Evolutionary conservation across 2,329 filamentous ascomycete species (phyloP), one percentile per base, ranked within the genome.

Genomic region (Blastomyces emzantsi): DNA sequence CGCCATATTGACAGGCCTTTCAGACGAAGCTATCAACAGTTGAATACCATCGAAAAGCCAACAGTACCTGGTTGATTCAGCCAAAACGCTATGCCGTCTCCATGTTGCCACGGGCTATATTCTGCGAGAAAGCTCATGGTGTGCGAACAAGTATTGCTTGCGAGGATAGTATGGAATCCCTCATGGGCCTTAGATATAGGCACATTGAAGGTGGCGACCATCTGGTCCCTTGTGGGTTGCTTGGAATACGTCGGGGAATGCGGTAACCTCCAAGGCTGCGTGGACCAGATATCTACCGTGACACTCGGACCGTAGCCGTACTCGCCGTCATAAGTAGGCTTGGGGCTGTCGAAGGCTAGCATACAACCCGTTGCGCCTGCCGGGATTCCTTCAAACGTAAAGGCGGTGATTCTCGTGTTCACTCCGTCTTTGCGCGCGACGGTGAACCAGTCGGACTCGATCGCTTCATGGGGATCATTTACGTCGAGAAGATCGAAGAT

Each of bases 121-220:
- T 25, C 15, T 4, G 3, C 19, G 8, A 41, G n/a, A 15, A 25
- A 57, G 54, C 54, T 57, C 54, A 57, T 39, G 19, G 33, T 41
- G 4, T 15, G 17, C 9, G 2, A 15, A 33, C 54, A 57, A 3
- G 28, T 19, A 36, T n/a, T 30, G 52, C 30, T 55, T 9, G 30
- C 52, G 28, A 55, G 6, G 36, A 55, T 22, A 2, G 52, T 36
- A 30, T 41, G 22, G 19, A 25, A 41, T 15, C 2, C 1, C 8
- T 1, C 1, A 17, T 5, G 4, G 1, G 2, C 19, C 9, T 3
- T 5, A 17, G 4, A 0, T 17, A 17, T 8, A 19, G 25, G 25
- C 1, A 36, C 6, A 55, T 55, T 36, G 2, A 55, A 6, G 0
- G 52, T 55, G 52, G 15, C 17, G 15, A 55, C 30, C 52, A 55